Conservation (phyloP, 2,329 filamentous ascomycete genomes). For the Catunica adiposa region DNA sequence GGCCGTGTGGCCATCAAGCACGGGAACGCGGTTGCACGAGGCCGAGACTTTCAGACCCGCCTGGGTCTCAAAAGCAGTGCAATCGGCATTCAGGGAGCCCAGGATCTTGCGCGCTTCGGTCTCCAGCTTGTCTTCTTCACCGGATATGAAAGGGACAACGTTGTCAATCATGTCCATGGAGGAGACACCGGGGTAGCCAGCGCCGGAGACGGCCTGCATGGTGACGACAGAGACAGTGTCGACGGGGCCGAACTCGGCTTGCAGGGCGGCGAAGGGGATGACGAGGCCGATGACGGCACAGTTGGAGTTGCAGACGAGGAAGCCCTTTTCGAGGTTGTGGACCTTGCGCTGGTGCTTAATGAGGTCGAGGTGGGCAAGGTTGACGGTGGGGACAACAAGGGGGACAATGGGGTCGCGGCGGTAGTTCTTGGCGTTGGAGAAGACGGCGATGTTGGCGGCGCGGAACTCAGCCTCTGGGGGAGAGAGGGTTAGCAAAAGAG, state of each 20-base stretch:
- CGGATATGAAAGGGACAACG: slow-evolving; percentile 80
- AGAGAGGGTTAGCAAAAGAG: background rate
- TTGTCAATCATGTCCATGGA: slow-evolving; percentile 96
- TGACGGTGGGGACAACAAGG: slow-evolving; percentile 88
- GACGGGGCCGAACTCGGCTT: slow-evolving; percentile 71
- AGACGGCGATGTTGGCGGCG: slow-evolving; percentile 73
- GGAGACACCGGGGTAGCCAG: slow-evolving; percentile 76
- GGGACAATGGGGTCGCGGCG: slow-evolving; percentile 79
- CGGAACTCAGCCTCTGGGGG: slow-evolving; percentile 71
- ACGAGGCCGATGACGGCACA: slow-evolving; percentile 94
- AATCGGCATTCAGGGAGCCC: slow-evolving; percentile 52
- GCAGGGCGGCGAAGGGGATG: slow-evolving; percentile 82
- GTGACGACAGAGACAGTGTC: slow-evolving; percentile 67
- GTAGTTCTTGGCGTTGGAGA: slow-evolving; percentile 98
- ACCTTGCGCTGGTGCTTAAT: slow-evolving; percentile 75
- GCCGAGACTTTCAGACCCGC: slow-evolving; percentile 59
- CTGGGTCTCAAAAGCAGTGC: slow-evolving; percentile 64
- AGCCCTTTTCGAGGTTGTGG: slow-evolving; percentile 61
- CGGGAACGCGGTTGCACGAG: slow-evolving; percentile 85
- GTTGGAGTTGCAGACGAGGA: slow-evolving; percentile 95
- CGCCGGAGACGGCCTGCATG: slow-evolving; percentile 85
- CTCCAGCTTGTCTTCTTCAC: slow-evolving; percentile 93
- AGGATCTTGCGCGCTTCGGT: slow-evolving; percentile 91
- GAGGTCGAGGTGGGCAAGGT: slow-evolving; percentile 69
- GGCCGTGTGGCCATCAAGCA: slow-evolving; percentile 88